Evolutionary conservation across 1,284 basidiomycete genomes (phyloP), one percentile per base, ranked within the genome.

Genomic region (Leccinum pallidistipes): DNA sequence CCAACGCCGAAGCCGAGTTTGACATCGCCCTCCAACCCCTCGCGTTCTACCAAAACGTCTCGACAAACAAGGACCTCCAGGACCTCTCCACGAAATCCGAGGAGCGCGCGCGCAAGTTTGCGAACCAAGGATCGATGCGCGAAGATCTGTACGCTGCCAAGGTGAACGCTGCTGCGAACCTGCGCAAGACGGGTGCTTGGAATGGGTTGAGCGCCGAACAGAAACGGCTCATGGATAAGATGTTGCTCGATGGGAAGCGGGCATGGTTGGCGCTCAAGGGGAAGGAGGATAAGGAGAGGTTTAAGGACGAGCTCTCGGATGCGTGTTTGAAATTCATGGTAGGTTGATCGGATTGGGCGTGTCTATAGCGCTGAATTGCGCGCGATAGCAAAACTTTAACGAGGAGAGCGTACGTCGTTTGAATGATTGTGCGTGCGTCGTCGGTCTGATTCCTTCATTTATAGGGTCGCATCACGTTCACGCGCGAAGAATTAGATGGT

Each of bases 31-130:
- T 79, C 8, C 87, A 89, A 66, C 88, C 88, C 0, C 79, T 90
- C 12, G 76, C 80, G 0, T 94, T 94, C 76, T 90, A 92, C 71
- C 89, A 92, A 73, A 91, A 92, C 66, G 90, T 94, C 21, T 89
- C 90, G 14, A 77, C 86, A 0, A 79, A 81, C 57, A 87, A 92
- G 71, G 83, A 83, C 52, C 80, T 94, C 21, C 83, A 92, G 7
- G 90, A 92, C 67, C 88, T 90, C 1, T 87, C 89, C 1, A 89
- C 86, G 60, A 83, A 84, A 43, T 86, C 87, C 1, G 90, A 93
- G 70, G 81, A 83, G n/a, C 77, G 85, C 49, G 74, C 87, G 24
- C 84, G 86, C 55, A 84, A 91, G 64, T 91, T 85, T 64, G 78
- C 78, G 29, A 86, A 93, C 49, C 87, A 91, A 64, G 80, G 83